Evolutionary conservation across 176 grass and related monocot genomes (phyloP).

Genomic region (Pontederia paniculata): DNA sequence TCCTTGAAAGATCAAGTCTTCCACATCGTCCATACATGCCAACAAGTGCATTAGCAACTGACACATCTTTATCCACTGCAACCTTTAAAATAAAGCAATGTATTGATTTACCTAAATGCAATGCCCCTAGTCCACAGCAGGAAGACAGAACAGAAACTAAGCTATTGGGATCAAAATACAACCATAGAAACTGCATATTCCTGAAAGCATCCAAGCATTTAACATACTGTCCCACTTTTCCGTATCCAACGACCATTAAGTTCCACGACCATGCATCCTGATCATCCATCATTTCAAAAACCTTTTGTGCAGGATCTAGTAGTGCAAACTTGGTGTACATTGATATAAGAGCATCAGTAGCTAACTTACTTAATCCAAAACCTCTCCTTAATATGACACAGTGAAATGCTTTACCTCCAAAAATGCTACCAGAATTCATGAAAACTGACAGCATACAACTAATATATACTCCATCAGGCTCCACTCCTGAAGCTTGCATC

Average conservation of each 20-base stretch:
- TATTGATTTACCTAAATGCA: slow-evolving; percentile 34
- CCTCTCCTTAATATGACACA: slow-evolving; percentile 40
- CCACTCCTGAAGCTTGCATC: slow-evolving; percentile 34
- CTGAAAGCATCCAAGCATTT: slow-evolving; percentile 58
- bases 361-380: slow-evolving; percentile 23
- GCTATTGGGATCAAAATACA: slow-evolving; percentile 29
- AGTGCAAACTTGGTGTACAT: slow-evolving; percentile 55
- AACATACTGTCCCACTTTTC: slow-evolving; percentile 37
- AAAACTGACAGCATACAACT: slow-evolving; percentile 46
- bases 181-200: slow-evolving; percentile 40
- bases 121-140: slow-evolving; percentile 33
- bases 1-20: slow-evolving; percentile 34
- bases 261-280: slow-evolving; percentile 45
- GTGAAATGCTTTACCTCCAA: slow-evolving; percentile 44
- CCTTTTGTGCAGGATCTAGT: slow-evolving; percentile 24
- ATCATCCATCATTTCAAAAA: slow-evolving; percentile 31
- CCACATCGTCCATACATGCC: slow-evolving; percentile 55
- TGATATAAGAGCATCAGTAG: slow-evolving; percentile 49
- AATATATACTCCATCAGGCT: slow-evolving; percentile 51
- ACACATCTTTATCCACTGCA: slow-evolving; percentile 28
- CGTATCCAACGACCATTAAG: slow-evolving; percentile 40
- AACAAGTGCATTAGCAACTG: slow-evolving; percentile 52
- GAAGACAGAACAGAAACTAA: slow-evolving; percentile 47
- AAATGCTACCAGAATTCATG: slow-evolving; percentile 20
- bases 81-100: slow-evolving; percentile 44